Base-by-base conservation (phyloP, 2,329 filamentous ascomycete species). In the Pseudomassariella vexata region DNA sequence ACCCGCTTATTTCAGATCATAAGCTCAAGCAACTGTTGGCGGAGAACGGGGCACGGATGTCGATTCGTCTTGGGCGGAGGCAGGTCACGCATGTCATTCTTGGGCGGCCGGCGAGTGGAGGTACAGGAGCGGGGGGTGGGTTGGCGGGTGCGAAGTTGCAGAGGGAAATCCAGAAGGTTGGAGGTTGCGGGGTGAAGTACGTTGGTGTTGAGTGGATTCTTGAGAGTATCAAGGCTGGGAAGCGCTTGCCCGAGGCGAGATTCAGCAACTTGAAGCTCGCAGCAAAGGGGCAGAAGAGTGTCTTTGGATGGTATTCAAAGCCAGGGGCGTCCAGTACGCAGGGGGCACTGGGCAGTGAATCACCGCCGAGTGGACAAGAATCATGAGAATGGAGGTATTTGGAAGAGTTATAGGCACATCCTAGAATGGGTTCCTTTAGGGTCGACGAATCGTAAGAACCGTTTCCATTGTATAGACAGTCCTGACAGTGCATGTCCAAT, bases 1-100 rank as follows among this genome's bases (percentile, higher is more conserved):
- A 79, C 38, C 88, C 89, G 2, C 58, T 77, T 16, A 73, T 95
- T 40, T 94, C 85, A 10, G 89, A 95, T 56, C 85, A 94, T 62
- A 83, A 76, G 53, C 72, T 95, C 36, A 94, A 92, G 65, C 79
- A 80, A 34, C 57, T 94, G 11, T 70, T 95, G 22, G 76, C 72
- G 5, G 68, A 78, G 35, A 77, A 94, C 50, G 90, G 89, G 14
- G 90, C 78, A 1, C 66, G 62, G 24, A 67, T 86, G 45, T 81
- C 85, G 4, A 71, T 87, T 21, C 70, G 78, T 37, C 73, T 94
- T 8, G 82, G 76, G 8, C 74, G 86, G 26, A 73, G 78, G 22
- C 73, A 71, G 30, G 85, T 95, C 44, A 94, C 88, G 20, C 89
- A 95, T 57, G 83, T 95, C 39, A 82, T 95, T 35, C 59, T 95